A percentile compares a stretch with the other conserved stretches of the same genome.
Conservation (phyloP, 1,284 basidiomycete genomes). For the Leccinum pachyderme region DNA sequence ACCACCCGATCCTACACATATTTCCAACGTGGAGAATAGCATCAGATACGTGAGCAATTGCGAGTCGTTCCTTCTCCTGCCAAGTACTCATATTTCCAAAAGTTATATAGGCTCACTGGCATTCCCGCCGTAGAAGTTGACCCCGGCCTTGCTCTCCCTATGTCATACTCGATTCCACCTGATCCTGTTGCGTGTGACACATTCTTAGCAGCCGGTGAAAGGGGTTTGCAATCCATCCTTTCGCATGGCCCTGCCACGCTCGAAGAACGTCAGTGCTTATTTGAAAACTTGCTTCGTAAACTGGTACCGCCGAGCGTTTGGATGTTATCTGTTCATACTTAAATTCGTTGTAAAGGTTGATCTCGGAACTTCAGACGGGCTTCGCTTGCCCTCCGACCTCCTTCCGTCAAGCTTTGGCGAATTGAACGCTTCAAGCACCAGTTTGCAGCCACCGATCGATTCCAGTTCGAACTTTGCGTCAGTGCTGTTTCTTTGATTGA, state of each 20-base stretch:
- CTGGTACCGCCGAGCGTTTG: not conserved
- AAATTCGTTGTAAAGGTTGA: not conserved
- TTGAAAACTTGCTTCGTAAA: conserved; percentile 1
- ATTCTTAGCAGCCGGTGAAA: not conserved
- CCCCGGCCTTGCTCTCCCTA: not conserved
- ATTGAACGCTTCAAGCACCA: not conserved
- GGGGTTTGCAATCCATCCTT: not conserved
- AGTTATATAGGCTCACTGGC: not conserved
- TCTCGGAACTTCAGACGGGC: not conserved
- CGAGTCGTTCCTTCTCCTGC: not conserved
- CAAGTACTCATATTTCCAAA: not conserved
- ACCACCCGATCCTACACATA: not conserved
- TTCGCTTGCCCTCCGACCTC: not conserved
- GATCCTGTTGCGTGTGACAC: not conserved
- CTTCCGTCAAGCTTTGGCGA: not conserved
- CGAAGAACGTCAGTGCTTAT: conserved; percentile 1
- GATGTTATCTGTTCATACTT: too few species aligned
- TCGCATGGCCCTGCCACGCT: not conserved
- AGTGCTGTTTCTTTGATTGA: not conserved
- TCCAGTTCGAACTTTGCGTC: not conserved
- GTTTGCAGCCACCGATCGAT: not conserved
- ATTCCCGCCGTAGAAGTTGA: not conserved
- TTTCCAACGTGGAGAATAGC: not conserved
- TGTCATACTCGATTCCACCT: not conserved
- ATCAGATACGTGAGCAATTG: not conserved